Conservation (phyloP, 371 early-diverging fungal species). For the Mortierella sp. region DNA sequence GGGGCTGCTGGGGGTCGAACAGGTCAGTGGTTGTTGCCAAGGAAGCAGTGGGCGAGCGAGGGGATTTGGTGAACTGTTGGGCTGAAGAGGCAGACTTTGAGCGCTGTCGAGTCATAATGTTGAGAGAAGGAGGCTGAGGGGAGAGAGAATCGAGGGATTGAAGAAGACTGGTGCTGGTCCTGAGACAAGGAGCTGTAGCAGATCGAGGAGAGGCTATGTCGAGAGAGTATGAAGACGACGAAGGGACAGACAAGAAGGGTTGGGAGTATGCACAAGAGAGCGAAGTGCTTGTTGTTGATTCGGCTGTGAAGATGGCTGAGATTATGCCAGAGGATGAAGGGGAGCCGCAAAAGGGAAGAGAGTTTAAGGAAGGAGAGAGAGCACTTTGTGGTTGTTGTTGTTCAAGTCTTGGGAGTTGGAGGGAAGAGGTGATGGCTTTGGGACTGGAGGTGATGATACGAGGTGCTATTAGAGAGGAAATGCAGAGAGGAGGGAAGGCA, state of each 20-base stretch:
- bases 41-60: conserved; percentile 20
- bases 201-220: background rate
- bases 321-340: conserved; percentile 8
- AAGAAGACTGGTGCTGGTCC: conserved; percentile 15
- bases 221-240: background rate
- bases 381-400: background rate
- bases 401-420: conserved; percentile 12
- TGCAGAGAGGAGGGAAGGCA: background rate
- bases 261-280: conserved; percentile 41
- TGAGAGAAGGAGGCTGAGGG: background rate
- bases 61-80: conserved; percentile 29
- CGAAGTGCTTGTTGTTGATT: conserved; percentile 40
- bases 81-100: conserved; percentile 39
- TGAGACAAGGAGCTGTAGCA: background rate
- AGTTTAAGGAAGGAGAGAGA: conserved; percentile 18
- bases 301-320: conserved; percentile 16
- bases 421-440: background rate
- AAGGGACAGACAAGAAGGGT: conserved; percentile 28
- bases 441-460: background rate
- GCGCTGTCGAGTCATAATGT: conserved; percentile 33
- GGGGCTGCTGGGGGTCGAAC: conserved; percentile 35
- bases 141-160: conserved; percentile 26
- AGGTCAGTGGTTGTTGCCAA: conserved; percentile 26
- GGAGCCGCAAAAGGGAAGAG: conserved; percentile 16
- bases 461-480: background rate